These are phyloP conservation scores for Lanmaoa rubissima DNA, from an alignment of 768 basidiomycete species.

Conservation along the genomic window DNA sequence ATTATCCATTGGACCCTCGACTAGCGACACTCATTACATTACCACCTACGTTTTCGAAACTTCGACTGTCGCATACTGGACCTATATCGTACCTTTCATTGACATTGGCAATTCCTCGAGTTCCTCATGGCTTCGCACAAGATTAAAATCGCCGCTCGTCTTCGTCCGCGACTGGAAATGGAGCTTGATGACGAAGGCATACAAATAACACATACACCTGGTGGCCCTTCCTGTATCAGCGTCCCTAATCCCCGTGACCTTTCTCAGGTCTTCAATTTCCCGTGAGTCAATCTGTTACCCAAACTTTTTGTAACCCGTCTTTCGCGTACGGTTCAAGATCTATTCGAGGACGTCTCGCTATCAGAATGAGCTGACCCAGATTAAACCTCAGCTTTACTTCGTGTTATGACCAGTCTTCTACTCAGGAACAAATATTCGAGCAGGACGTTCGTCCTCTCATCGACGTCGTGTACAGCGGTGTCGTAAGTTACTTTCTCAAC, in stretches of 20 bases:
- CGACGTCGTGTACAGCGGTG: conserved; percentile 73
- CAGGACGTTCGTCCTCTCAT: conserved; percentile 76
- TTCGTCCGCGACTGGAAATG: conserved; percentile 60
- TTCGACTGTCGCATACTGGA: background rate
- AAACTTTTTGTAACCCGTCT: background rate
- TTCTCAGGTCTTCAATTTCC: conserved; percentile 74
- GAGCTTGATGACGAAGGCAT: conserved; percentile 65
- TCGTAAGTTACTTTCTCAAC: conserved; percentile 45
- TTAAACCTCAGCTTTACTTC: conserved; percentile 57
- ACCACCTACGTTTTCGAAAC: too few species aligned
- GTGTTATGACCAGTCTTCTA: conserved; percentile 68
- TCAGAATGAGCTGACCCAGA: background rate
- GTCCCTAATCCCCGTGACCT: conserved; percentile 72
- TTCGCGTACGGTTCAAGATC: conserved; percentile 3
- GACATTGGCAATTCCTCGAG: background rate
- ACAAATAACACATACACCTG: conserved; percentile 45
- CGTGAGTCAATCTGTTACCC: conserved; percentile 40
- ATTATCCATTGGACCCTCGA: background rate
- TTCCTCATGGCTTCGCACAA: conserved; percentile 38
- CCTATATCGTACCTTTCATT: background rate
- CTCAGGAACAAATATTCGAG: conserved; percentile 75
- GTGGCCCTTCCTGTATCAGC: conserved; percentile 48
- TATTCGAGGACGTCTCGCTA: background rate
- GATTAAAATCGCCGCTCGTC: conserved; percentile 70
- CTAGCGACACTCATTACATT: background rate